Base-by-base conservation (phyloP, 805 yeast genomes). In the Starmerella apis region DNA sequence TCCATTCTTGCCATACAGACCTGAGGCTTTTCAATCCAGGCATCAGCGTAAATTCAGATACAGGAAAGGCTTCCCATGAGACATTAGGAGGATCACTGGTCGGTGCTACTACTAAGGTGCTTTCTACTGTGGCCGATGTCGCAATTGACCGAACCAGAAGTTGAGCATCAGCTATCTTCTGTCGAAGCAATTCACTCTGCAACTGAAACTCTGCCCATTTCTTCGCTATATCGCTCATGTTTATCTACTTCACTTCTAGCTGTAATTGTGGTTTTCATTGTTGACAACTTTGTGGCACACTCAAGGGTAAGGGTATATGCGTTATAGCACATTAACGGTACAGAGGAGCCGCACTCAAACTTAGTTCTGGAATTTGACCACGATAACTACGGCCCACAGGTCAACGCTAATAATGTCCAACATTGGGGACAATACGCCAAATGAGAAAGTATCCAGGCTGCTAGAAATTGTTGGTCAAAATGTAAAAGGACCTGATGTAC, bases 1-100 rank as follows among this genome's bases (percentile, higher is more conserved):
- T 46, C 55, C 55, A 52, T 14, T 28, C 46, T 3, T 42, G 33
- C 44, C 44, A 41, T 2, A 41, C 44, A 19, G 44, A 41, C 24
- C 44, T 27, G 4, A 41, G 14, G 24, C 44, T 41, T 7, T 27
- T 16, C 14, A 41, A 23, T 5, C 11, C 33, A 7, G 44, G 44
- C 14, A 19, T 27, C 2, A 41, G 23, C 6, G 10, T 8, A 19
- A 41, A 41, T 9, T 27, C 18, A 3, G 33, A 4, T 1, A 41
- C 16, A 4, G 44, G 44, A 13, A 41, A 41, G 7, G 23, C 5
- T 19, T 41, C 44, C 44, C 44, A 41, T 8, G 13, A 11, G 13
- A n/a, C 23, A 24, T 25, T 41, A 1, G 44, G 44, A 5, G 44
- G 33, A 9, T 27, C 44, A 14, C 32, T 41, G 14, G 32, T 23